A percentile compares a stretch with the other conserved stretches of the same genome.
Conservation (phyloP, 345 rosid genomes). For the Litchi chinensis region DNA sequence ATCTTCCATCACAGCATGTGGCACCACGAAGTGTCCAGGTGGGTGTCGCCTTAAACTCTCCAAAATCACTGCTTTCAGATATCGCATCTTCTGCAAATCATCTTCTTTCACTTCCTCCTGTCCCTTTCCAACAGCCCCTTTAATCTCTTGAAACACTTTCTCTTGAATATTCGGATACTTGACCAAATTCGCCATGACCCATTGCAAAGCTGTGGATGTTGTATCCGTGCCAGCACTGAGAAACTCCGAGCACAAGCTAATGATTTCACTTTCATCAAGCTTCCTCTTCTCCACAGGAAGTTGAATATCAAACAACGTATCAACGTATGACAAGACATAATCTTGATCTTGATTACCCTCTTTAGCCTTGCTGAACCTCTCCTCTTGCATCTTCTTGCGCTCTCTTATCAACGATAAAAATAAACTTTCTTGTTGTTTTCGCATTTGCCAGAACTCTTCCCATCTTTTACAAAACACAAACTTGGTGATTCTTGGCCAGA, state of each 20-base stretch:
- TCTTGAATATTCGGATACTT: slow-evolving; percentile 22
- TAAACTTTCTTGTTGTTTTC: slow-evolving; percentile 18
- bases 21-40: slow-evolving; percentile 17
- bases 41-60: slow-evolving; percentile 25
- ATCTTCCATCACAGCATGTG: slow-evolving; percentile 20
- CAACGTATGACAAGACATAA: slow-evolving; percentile 29
- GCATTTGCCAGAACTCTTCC: slow-evolving; percentile 21
- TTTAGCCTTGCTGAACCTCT: background rate
- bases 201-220: slow-evolving; percentile 25
- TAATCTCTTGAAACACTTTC: slow-evolving; percentile 6
- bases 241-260: slow-evolving; percentile 2
- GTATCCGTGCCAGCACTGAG: slow-evolving; percentile 24
- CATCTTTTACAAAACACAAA: slow-evolving; percentile 21
- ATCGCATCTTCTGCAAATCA: slow-evolving; percentile 16
- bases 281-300: slow-evolving; percentile 29
- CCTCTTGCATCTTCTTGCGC: slow-evolving; percentile 22
- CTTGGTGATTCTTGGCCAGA: slow-evolving; percentile 33
- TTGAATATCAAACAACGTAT: slow-evolving; percentile 36
- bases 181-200: slow-evolving; percentile 32
- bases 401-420: slow-evolving; percentile 43
- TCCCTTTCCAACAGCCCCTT: background rate
- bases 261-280: background rate
- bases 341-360: background rate
- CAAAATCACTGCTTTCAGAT: slow-evolving; percentile 20
- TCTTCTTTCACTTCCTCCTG: background rate